Conservation (phyloP, 2,329 filamentous ascomycete genomes). For the Graphilbum sp. region DNA sequence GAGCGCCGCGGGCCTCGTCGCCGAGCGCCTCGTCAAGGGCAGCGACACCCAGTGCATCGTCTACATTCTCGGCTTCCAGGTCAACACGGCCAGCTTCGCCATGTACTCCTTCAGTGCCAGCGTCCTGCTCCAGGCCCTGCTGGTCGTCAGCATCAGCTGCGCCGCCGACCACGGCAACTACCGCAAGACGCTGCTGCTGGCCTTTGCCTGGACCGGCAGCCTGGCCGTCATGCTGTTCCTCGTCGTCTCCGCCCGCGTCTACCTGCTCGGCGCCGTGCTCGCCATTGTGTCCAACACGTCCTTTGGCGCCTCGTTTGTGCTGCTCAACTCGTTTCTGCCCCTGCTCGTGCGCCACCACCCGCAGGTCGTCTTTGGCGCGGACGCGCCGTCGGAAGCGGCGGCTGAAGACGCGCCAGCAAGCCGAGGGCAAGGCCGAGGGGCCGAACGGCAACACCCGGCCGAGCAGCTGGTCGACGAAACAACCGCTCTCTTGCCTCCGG, state of each 20-base stretch:
- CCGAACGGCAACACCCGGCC: too few species aligned
- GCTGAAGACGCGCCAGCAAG: conserved; percentile 12
- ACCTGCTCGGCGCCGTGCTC: conserved; percentile 65
- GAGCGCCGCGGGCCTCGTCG: too few species aligned
- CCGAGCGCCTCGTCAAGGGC: conserved; percentile 12
- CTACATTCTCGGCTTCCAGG: conserved; percentile 61
- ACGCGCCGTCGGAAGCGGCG: background rate
- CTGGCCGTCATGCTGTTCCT: conserved; percentile 79
- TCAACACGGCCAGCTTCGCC: conserved; percentile 89
- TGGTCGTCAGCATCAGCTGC: conserved; percentile 92
- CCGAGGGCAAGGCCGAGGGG: conserved; percentile 11
- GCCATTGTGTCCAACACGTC: conserved; percentile 87
- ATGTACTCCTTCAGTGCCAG: conserved; percentile 97
- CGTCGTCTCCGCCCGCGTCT: conserved; percentile 56
- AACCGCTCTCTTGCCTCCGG: too few species aligned
- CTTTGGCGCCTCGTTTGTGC: conserved; percentile 86
- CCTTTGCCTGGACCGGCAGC: conserved; percentile 72
- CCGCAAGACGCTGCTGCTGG: conserved; percentile 71
- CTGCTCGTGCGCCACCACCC: conserved; percentile 80
- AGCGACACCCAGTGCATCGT: conserved; percentile 62
- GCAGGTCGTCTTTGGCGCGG: conserved; percentile 14
- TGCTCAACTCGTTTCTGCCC: conserved; percentile 89
- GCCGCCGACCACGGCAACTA: conserved; percentile 89
- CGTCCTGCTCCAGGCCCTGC: conserved; percentile 71
- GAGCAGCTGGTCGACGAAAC: too few species aligned